Base-by-base conservation (phyloP, 1,139 yeast genomes). In the Yamadazyma blattariae region DNA sequence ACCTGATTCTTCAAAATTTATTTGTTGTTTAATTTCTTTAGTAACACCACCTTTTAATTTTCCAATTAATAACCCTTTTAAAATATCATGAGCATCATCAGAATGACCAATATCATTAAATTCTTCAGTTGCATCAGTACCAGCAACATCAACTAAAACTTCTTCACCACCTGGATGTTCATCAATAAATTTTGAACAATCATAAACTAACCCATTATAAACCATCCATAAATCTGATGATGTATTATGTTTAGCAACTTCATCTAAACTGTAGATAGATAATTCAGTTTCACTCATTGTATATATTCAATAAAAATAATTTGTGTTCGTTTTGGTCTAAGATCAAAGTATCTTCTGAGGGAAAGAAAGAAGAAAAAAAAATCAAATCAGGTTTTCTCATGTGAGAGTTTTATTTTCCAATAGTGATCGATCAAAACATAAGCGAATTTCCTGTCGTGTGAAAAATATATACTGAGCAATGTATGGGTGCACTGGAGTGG, bases 161-260 rank as follows among this genome's bases (percentile, higher is more conserved):
- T 94, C 98, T 64, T 89, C 97, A 57, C 99, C 99, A 70, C 99
- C 99, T 43, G 76, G 76, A 67, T 92, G 99, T 69, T 92, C 97
- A 54, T 90, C 97, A 42, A 90, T 64, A 63, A 90, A 92, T 47
- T 71, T 67, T 37, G 95, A 67, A 43, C 86, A 79, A 61, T 92
- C 89, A 65, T 90, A 92, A 37, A 92, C 97, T 56, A 83, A 85
- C 32, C 95, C 96, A 47, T 87, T 79, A 64, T 88, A 80, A 47
- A 88, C 85, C 64, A 92, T 74, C 96, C 96, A 92, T 48, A 87
- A 73, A 59, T 90, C 96, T 40, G 82, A 88, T 40, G 74, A 66
- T 34, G 83, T 71, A 62, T 74, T 82, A 72, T 92, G 97, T 57
- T 77, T 62, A 44, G 86, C 73, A 47, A 92, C 80, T 62, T 90